Base-by-base conservation (phyloP, 352 stramenopile genomes). In the Peronospora tabacina region DNA sequence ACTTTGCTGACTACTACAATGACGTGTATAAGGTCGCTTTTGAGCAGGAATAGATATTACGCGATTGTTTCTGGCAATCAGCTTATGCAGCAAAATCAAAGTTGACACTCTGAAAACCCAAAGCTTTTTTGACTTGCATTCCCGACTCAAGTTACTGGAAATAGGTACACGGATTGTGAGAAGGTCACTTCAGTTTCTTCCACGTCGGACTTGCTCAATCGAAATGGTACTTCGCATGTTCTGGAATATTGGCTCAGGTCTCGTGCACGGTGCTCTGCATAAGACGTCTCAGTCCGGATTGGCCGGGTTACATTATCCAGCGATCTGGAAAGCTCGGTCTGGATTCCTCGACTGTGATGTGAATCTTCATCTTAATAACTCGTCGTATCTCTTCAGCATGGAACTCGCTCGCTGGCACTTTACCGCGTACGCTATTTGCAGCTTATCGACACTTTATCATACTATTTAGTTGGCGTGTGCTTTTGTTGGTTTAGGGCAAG, bases 1-100 rank as follows among this genome's bases (percentile, higher is more conserved):
- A 98, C 55, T 99, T 98, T 67, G 96, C 95, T 37, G 86, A 96
- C 54, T 90, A 95, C 64, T 99, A 98, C 68, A 82, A 96, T 40
- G 90, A 98, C 61, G 96, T 99, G 40, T 97, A 88, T 66, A 85
- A 94, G 50, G 77, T 97, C 49, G 94, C 92, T 24, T 98, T 98
- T 61, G 81, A 88, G 47, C 52, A 84, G 24, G 49, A 67, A 22
- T 68, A 65, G 44, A 49, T 38, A 30, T 16, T 19, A 32, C 22
- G 6, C 28, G 26, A 32, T 15, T 44, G 11, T 44, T 24, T 7
- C 19, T 24, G 36, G 17, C 26, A 52, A 29, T 19, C 40, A 39
- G 12, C 16, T 39, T 56, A 26, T 56, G 52, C 26, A 44, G 39
- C 16, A 44, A 10, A 47, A 46, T 52, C 32, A 55, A 55, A 44